These are phyloP conservation scores for Bauhinia variegata DNA, from an alignment of 306 rosid genomes.

Conservation along the genomic window DNA sequence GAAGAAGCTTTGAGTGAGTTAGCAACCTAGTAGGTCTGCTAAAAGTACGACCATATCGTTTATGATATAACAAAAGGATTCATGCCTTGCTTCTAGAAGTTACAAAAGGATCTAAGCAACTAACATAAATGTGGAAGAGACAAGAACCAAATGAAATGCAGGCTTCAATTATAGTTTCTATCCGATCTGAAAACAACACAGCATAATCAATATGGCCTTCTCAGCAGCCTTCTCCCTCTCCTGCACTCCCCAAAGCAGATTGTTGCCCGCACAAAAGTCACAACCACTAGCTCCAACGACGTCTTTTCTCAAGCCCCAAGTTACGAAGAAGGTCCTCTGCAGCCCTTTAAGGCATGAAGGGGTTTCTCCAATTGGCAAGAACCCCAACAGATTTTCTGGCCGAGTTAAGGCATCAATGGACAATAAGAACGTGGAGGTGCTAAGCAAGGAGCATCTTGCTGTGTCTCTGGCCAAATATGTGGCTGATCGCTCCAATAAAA, in stretches of 20 bases:
- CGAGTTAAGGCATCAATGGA: slow-evolving; percentile 25
- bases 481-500: slow-evolving; percentile 55
- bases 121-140: too few species aligned
- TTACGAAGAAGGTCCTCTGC: too few species aligned
- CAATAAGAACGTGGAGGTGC: slow-evolving; percentile 47
- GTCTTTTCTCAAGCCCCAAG: neutral
- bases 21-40: too few species aligned
- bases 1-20: too few species aligned
- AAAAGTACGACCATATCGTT: too few species aligned
- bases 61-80: too few species aligned
- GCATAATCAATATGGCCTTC: slow-evolving; percentile 25
- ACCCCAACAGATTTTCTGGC: neutral
- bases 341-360: neutral
- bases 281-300: neutral
- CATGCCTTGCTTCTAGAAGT: too few species aligned
- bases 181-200: too few species aligned
- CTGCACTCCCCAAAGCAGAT: slow-evolving; percentile 1
- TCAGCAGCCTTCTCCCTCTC: slow-evolving; percentile 12
- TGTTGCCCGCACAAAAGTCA: neutral
- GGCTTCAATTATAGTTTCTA: too few species aligned
- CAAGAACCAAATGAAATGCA: too few species aligned
- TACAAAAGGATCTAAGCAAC: too few species aligned
- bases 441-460: slow-evolving; percentile 50
- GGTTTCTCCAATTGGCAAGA: neutral
- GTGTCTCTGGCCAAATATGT: slow-evolving; percentile 55